A percentile compares a stretch with the other conserved stretches of the same genome.
phyloP scores from a whole-genome alignment of 2,329 filamentous ascomycete species.

The Aspergillus costaricaensis region DNA sequence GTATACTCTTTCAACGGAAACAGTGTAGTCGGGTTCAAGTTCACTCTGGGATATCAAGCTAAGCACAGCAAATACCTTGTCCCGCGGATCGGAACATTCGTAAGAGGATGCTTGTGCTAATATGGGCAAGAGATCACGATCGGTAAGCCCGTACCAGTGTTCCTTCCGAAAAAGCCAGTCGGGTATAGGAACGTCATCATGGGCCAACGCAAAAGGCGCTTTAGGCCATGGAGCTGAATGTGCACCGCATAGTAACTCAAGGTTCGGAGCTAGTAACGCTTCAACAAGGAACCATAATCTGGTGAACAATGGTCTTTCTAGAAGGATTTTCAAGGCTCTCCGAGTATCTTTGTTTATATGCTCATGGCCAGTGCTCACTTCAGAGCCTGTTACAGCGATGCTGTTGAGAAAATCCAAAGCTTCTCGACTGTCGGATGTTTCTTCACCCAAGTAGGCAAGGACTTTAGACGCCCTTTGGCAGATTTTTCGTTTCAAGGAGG shows the following conservation, averaged over 20 bases:
- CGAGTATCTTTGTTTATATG: neutral
- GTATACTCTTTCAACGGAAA: conserved; percentile 1
- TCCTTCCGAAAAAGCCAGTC: neutral
- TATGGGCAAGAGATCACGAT: neutral
- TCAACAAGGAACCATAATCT: neutral
- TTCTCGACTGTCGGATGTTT: neutral
- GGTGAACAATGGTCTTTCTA: conserved; percentile 1
- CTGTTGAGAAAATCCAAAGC: neutral
- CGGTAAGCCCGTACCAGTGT: neutral
- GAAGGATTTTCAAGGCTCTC: neutral
- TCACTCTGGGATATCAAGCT: conserved; percentile 1
- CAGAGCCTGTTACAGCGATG: neutral
- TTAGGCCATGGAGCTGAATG: conserved; percentile 3
- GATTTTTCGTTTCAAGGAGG: neutral
- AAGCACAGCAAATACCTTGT: conserved; percentile 4
- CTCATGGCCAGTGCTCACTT: neutral
- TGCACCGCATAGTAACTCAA: conserved; percentile 2
- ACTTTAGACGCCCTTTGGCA: conserved; percentile 5
- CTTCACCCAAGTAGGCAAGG: conserved; percentile 5
- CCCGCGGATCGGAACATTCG: conserved; percentile 8
- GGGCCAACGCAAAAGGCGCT: neutral
- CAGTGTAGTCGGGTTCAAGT: conserved; percentile 2
- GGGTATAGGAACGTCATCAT: neutral
- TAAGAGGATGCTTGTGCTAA: neutral
- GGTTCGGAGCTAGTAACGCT: neutral